Conservation (phyloP, 768 basidiomycete genomes). For the Cystobasidium ongulense region DNA sequence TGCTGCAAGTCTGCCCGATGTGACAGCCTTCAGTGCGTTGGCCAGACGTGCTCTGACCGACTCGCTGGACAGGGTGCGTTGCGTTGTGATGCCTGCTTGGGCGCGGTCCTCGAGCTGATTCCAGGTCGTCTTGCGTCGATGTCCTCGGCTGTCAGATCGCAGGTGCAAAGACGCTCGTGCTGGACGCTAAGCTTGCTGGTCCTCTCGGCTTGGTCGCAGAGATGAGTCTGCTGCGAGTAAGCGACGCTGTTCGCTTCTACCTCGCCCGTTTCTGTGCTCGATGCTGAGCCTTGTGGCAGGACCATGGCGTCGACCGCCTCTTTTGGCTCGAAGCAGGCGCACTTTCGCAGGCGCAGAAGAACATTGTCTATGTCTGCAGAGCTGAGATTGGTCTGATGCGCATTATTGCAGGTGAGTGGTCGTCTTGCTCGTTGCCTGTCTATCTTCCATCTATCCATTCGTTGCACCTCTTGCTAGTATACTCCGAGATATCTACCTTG, state of each 20-base stretch:
- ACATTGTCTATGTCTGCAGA: conserved; percentile 85
- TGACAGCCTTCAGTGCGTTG: conserved; percentile 19
- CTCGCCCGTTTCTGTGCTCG: background rate
- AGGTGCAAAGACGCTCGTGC: conserved; percentile 81
- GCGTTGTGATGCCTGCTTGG: background rate
- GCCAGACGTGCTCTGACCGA: conserved; percentile 14
- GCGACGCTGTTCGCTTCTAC: conserved; percentile 19
- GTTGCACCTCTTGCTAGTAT: too few relatives aligned
- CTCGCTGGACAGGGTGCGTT: conserved; percentile 16
- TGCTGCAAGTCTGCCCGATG: conserved; percentile 9
- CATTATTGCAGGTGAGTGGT: conserved; percentile 73
- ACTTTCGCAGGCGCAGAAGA: conserved; percentile 69
- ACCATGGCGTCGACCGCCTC: conserved; percentile 99
- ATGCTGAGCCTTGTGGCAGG: conserved; percentile 50
- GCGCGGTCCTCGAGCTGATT: background rate
- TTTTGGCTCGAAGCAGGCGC: conserved; percentile 95
- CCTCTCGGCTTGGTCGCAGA: conserved; percentile 93
- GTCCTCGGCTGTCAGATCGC: conserved; percentile 28
- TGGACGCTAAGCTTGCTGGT: conserved; percentile 77
- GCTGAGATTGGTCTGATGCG: conserved; percentile 76
- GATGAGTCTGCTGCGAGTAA: conserved; percentile 80
- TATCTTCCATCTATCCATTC: background rate
- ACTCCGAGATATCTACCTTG: too few relatives aligned
- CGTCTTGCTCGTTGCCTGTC: background rate
- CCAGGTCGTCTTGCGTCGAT: background rate